phyloP scores from a whole-genome alignment of 129 eudicot genomes.

The Ambrosia trifida region DNA sequence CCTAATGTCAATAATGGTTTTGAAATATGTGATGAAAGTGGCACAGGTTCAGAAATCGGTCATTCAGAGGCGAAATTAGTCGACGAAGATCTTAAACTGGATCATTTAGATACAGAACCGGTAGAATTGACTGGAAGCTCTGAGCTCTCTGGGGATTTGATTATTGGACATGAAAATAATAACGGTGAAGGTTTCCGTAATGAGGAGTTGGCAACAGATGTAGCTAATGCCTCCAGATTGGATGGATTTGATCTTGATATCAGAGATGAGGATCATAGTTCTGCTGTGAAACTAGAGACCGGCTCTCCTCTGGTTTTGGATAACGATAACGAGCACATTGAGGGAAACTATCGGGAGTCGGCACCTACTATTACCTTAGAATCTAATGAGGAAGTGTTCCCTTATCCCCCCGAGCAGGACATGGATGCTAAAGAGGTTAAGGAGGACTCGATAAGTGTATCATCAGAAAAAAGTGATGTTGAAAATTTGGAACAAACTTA shows the following conservation, averaged over 20 bases:
- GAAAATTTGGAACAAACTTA: slow-evolving; percentile 24
- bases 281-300: slow-evolving; percentile 23
- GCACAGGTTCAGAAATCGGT: slow-evolving; percentile 27
- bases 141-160: slow-evolving; percentile 18
- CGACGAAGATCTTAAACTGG: slow-evolving; percentile 38
- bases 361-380: slow-evolving; percentile 24
- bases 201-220: slow-evolving; percentile 30
- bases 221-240: slow-evolving; percentile 8
- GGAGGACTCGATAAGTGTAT: slow-evolving; percentile 31
- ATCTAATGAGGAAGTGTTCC: slow-evolving; percentile 20
- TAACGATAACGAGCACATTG: slow-evolving; percentile 26
- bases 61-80: slow-evolving; percentile 28
- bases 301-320: slow-evolving; percentile 19
- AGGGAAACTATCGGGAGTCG: slow-evolving; percentile 27
- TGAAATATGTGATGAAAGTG: slow-evolving; percentile 19
- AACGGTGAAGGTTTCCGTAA: slow-evolving; percentile 26
- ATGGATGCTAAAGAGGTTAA: slow-evolving; percentile 21
- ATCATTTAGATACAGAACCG: slow-evolving; percentile 17
- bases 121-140: slow-evolving; percentile 7
- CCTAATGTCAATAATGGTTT: slow-evolving; percentile 15
- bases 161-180: slow-evolving; percentile 22
- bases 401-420: slow-evolving; percentile 18
- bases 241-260: slow-evolving; percentile 26
- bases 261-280: slow-evolving; percentile 23
- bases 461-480: slow-evolving; percentile 27